Percentiles rank a stretch among this genome's conserved stretches.
These are phyloP conservation scores for Russula abietina DNA, from an alignment of 768 basidiomycete genomes.

Conservation along the genomic window DNA sequence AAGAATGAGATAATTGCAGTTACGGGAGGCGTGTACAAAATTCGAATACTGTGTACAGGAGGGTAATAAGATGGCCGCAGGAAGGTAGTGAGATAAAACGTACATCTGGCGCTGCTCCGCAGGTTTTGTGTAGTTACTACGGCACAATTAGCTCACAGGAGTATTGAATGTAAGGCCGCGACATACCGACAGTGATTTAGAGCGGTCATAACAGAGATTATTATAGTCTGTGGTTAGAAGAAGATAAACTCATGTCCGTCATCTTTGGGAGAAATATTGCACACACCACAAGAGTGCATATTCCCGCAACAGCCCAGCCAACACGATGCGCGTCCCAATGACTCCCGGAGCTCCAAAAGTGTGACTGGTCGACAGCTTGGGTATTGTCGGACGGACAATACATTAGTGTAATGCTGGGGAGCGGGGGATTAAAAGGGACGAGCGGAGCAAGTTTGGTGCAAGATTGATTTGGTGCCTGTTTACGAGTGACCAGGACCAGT, in stretches of 20 bases:
- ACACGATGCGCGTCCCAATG: constrained; percentile 61
- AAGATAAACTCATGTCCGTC: neutral
- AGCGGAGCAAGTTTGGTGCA: too few relatives aligned
- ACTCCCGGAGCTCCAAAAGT: constrained; percentile 53
- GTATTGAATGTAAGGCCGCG: neutral
- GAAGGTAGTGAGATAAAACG: constrained; percentile 13
- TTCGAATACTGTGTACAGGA: constrained; percentile 48
- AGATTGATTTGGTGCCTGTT: too few relatives aligned
- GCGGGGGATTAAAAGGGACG: too few relatives aligned
- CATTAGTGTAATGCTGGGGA: neutral
- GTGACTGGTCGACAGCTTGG: constrained; percentile 47
- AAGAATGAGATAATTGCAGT: constrained; percentile 82
- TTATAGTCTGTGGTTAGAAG: constrained; percentile 42
- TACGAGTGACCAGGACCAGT: too few relatives aligned
- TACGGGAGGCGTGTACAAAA: constrained; percentile 78
- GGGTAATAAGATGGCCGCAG: neutral
- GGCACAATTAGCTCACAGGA: neutral
- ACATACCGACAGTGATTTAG: constrained; percentile 59
- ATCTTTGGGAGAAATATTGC: constrained; percentile 1
- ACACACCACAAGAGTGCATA: constrained; percentile 51
- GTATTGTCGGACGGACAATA: constrained; percentile 50
- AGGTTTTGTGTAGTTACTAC: constrained; percentile 65
- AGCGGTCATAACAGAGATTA: constrained; percentile 53
- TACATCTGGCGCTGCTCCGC: constrained; percentile 78
- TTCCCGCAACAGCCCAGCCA: constrained; percentile 70